Evolutionary conservation across 768 basidiomycete genomes (phyloP), one percentile per base, ranked within the genome.

Genomic region (Suillus placidus): DNA sequence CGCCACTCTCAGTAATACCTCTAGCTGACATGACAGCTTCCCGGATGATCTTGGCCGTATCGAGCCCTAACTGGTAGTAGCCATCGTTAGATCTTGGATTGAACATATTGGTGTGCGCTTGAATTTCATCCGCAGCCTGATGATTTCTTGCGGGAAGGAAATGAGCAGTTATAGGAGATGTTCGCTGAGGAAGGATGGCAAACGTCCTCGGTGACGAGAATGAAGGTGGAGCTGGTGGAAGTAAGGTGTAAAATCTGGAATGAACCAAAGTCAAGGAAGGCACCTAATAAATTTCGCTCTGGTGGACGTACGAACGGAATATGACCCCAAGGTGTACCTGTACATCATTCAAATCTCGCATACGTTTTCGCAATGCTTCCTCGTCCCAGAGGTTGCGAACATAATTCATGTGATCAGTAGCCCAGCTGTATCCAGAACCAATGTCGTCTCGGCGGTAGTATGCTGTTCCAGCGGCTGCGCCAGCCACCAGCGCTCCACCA

Each of bases 91-190:
- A 88, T 68, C 81, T 84, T 6, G 87, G 84, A 65, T 84, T 83
- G 77, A 97, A 98, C 91, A 98, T 97, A 40, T 89, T 89, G 42
- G 87, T 92, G 73, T 98, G 95, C 7, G 93, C 95, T 65, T 89
- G 82, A 10, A 96, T 78, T 76, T 97, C 95, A 71, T 95, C 91
- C 30, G 82, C 66, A 0, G 89, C 91, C 32, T 89, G 73, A 4
- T 80, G 83, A 69, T 97, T 97, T 37, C 80, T 81, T 3, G 87
- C 84, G 20, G 89, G 84, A 14, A 84, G 67, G 72, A 93, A 97
- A 72, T 86, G 82, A 6, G 81, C 67, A 62, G 80, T 80, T 55
- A 82, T 76, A 30, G 80, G 80, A 20, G 85, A 80, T 35, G 79
- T 77, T 30, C 81, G 72, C 55, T 79, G 76, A 3, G 95, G 95